Percentiles rank a stretch among this genome's conserved stretches.
Evolutionary conservation across 768 basidiomycete species (phyloP).

Genomic region (Leccinum sublutescens): DNA sequence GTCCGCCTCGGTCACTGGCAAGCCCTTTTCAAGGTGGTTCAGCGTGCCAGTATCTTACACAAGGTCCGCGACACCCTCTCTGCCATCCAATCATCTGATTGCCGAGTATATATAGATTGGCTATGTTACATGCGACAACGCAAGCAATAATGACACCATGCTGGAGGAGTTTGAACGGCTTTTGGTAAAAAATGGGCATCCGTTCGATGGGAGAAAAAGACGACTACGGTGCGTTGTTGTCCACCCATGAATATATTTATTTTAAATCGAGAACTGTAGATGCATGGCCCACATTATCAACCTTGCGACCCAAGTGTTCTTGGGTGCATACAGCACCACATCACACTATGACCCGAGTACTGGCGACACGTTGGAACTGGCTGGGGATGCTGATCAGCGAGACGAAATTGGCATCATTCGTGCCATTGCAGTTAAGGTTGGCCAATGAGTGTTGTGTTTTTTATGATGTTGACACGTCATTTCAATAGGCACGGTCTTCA

Average conservation of each 20-base stretch:
- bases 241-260: no score
- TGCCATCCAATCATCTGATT: no score
- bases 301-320: no score
- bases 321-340: not conserved
- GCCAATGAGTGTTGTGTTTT: not conserved
- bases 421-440: not conserved
- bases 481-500: not conserved
- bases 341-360: not conserved
- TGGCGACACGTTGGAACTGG: not conserved
- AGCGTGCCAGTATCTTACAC: not conserved
- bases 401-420: not conserved
- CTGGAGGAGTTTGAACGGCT: not conserved
- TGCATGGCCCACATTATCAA: not conserved
- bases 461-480: not conserved
- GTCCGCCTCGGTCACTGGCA: not conserved
- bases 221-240: not conserved
- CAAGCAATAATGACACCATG: not conserved
- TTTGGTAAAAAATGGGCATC: not conserved
- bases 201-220: not conserved
- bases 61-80: not conserved
- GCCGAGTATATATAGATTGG: no score
- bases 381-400: not conserved
- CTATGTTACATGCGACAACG: not conserved
- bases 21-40: not conserved
- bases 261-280: no score